Percentiles rank a stretch among this genome's conserved stretches.
These are phyloP conservation scores for Panaeolus cyanescens DNA, from an alignment of 768 basidiomycete species.

Conservation along the genomic window DNA sequence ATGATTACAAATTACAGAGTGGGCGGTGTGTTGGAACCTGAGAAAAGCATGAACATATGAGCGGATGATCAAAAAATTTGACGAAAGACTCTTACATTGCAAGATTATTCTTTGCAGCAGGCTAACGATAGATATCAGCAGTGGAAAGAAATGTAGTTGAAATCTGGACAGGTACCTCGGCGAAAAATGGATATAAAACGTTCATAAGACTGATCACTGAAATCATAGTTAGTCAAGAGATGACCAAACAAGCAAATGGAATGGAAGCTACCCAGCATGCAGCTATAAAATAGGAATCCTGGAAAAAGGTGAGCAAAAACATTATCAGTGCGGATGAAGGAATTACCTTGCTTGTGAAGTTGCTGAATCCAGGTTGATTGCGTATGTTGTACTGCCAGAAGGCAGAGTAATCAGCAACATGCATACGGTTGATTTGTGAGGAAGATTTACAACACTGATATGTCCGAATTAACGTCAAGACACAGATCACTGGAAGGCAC, in stretches of 20 bases:
- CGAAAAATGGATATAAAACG: neutral
- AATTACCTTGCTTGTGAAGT: neutral
- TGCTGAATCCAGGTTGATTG: neutral
- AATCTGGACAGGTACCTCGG: neutral
- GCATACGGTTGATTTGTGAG: too few relatives aligned
- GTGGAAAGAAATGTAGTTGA: neutral
- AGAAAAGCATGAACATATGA: neutral
- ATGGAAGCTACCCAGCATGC: neutral
- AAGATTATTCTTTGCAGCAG: neutral
- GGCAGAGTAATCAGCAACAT: too few relatives aligned
- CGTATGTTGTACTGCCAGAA: neutral
- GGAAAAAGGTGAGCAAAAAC: neutral
- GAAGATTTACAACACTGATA: neutral
- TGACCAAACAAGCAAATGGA: neutral
- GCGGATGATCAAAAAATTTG: neutral
- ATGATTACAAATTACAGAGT: neutral
- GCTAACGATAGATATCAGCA: neutral
- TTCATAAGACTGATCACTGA: neutral
- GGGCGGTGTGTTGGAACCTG: neutral
- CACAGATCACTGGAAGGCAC: conserved; percentile 5
- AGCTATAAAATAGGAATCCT: neutral
- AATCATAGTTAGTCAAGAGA: neutral
- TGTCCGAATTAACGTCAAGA: conserved; percentile 12
- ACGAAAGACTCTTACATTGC: conserved; percentile 9
- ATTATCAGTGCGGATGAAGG: too few relatives aligned